These are phyloP conservation scores for Aspergillus sp. DNA, from an alignment of 2,329 filamentous ascomycete genomes.

Conservation along the genomic window DNA sequence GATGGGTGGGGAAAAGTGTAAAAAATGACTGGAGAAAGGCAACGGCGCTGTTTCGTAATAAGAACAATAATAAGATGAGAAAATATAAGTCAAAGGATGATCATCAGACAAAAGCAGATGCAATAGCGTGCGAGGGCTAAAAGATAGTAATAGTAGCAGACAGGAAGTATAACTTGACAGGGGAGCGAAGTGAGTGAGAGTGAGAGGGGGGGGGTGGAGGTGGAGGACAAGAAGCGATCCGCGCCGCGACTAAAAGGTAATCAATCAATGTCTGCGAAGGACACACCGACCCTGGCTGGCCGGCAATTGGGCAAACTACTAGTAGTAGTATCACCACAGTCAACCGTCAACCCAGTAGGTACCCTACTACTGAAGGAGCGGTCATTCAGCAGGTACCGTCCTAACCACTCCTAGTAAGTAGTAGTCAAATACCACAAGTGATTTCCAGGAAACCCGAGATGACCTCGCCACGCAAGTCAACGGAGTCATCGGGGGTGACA, in stretches of 20 bases:
- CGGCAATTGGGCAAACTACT: not conserved
- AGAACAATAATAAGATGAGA: not conserved
- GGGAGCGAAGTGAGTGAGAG: not conserved
- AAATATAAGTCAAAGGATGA: conserved; percentile 10
- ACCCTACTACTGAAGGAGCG: not conserved
- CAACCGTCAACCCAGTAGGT: not conserved
- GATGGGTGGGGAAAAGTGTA: conserved; percentile 4
- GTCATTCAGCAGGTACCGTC: too few relatives aligned
- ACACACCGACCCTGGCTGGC: conserved; percentile 13
- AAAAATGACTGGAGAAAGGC: not conserved
- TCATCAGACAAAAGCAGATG: conserved; percentile 5
- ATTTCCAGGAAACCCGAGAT: not conserved
- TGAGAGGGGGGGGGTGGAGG: not conserved
- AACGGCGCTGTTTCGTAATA: conserved; percentile 6
- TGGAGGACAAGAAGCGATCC: conserved; percentile 8
- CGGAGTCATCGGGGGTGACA: not conserved
- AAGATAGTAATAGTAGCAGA: not conserved
- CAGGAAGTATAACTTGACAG: conserved; percentile 9
- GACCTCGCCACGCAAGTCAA: not conserved
- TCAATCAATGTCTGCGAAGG: conserved; percentile 9
- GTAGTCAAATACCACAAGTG: too few relatives aligned
- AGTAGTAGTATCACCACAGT: not conserved
- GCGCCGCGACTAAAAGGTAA: conserved; percentile 5
- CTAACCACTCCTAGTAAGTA: too few relatives aligned
- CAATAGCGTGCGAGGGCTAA: not conserved